These are phyloP conservation scores for Cryptosporidium bovis DNA, from an alignment of 169 alveolate genomes.

Conservation along the genomic window DNA sequence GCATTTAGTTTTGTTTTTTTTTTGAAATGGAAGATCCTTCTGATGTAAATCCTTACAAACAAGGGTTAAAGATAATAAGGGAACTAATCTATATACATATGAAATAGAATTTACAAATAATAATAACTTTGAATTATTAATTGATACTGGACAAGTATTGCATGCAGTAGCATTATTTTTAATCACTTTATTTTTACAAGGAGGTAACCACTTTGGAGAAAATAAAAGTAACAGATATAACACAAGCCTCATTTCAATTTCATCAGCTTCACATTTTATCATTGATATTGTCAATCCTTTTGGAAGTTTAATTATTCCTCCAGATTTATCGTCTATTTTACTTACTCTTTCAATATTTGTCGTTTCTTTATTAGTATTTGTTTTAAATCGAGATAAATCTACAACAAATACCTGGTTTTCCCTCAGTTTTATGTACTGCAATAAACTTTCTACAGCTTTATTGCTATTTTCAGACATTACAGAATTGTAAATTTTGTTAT, in stretches of 20 bases:
- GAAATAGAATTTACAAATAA: constrained; percentile 84
- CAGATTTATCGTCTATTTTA: neutral
- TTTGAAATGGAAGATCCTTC: constrained; percentile 74
- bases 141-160: constrained; percentile 31
- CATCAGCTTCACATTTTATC: constrained; percentile 76
- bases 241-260: constrained; percentile 80
- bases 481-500: neutral
- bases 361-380: neutral
- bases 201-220: constrained; percentile 60
- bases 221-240: constrained; percentile 79
- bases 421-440: constrained; percentile 55
- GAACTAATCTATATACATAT: constrained; percentile 81
- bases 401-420: constrained; percentile 37
- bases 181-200: too few species aligned
- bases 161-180: neutral
- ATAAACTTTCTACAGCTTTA: constrained; percentile 66
- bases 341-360: neutral
- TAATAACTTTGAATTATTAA: constrained; percentile 74
- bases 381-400: constrained; percentile 61
- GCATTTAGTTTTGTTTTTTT: constrained; percentile 42
- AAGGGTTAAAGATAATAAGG: constrained; percentile 68
- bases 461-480: constrained; percentile 26
- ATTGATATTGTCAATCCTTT: constrained; percentile 81
- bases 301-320: constrained; percentile 77
- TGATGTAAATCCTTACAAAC: constrained; percentile 45